Evolutionary conservation across 2,329 filamentous ascomycete genomes (phyloP), one percentile per base, ranked within the genome.

Genomic region (Blastomyces gilchristii): DNA sequence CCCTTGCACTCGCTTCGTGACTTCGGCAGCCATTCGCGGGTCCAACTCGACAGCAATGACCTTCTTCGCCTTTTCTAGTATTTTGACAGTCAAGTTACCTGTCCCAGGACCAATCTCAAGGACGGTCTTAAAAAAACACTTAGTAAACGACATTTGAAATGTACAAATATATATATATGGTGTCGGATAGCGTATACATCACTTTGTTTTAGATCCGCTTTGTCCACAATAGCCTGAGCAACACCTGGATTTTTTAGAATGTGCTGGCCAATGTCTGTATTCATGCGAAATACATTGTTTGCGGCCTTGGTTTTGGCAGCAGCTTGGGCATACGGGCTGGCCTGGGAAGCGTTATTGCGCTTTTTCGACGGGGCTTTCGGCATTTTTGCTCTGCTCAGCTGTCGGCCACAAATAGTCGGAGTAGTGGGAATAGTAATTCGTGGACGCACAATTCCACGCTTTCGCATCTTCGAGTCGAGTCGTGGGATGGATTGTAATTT

Each of bases 241-340:
- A 95, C 88, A 71, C 89, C 89, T 1, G 90, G 90, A 75, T 96
- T 96, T 76, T 96, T 97, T 68, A 97, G 83, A 66, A 99, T 94
- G 76, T 97, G 91, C 73, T 89, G 86, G 70, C 93, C 91, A 68
- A 94, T 85, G 75, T 93, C 85, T 69, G 89, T 94, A 81, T 96
- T 96, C 85, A 97, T 96, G 75, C 95, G 96, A 85, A 97, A 97
- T 76, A 97, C 90, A 70, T 90, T 92, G 79, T 96, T 91, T 52
- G 80, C 80, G 6, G 79, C 77, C 49, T 77, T 75, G 28, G 79
- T 71, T 73, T 84, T 84, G 61, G 76, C 72, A 52, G 76, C 74
- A 47, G 77, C 72, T 64, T 77, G 73, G 12, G 73, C 71, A 66
- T 78, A 78, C 11, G 76, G 75, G 39, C 68, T 70, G 31, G 71